phyloP scores from a whole-genome alignment of 768 basidiomycete genomes.

The Dictyophora rubrovolvata region DNA sequence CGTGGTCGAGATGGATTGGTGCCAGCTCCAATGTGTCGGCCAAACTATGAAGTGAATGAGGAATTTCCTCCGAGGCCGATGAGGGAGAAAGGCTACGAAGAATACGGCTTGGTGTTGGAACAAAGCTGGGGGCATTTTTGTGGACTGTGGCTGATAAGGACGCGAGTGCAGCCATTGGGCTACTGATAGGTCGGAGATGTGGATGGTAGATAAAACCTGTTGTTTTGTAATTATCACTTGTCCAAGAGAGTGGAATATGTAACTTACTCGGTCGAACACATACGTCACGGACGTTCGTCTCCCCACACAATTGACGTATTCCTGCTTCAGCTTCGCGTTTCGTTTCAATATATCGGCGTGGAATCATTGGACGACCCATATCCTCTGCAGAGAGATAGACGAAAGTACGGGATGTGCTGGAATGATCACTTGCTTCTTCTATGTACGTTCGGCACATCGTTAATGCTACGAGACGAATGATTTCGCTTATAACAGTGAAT shows the following conservation, averaged over 20 bases:
- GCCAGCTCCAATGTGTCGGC: constrained; percentile 76
- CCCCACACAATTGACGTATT: constrained; percentile 45
- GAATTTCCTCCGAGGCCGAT: constrained; percentile 18
- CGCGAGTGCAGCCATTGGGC: constrained; percentile 73
- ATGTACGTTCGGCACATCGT: constrained; percentile 72
- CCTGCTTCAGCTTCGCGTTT: constrained; percentile 82
- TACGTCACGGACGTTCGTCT: constrained; percentile 48
- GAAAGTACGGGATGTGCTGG: constrained; percentile 36
- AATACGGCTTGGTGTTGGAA: constrained; percentile 58
- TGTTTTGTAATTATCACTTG: not conserved
- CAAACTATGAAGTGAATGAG: constrained; percentile 50
- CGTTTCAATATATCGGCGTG: constrained; percentile 81
- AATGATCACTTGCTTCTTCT: constrained; percentile 22
- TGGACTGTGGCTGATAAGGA: constrained; percentile 74
- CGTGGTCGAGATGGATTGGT: constrained; percentile 93
- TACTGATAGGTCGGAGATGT: constrained; percentile 81
- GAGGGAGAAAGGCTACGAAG: constrained; percentile 36
- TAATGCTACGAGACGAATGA: constrained; percentile 38
- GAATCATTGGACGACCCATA: constrained; percentile 78
- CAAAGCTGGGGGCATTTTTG: constrained; percentile 38
- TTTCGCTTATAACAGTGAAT: constrained; percentile 5
- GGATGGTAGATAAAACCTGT: constrained; percentile 94
- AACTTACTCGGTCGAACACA: constrained; percentile 83
- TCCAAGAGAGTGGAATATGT: constrained; percentile 1
- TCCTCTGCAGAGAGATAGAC: constrained; percentile 95